Base-by-base conservation (phyloP, 1,284 basidiomycete genomes). In the Cerrena zonata region DNA sequence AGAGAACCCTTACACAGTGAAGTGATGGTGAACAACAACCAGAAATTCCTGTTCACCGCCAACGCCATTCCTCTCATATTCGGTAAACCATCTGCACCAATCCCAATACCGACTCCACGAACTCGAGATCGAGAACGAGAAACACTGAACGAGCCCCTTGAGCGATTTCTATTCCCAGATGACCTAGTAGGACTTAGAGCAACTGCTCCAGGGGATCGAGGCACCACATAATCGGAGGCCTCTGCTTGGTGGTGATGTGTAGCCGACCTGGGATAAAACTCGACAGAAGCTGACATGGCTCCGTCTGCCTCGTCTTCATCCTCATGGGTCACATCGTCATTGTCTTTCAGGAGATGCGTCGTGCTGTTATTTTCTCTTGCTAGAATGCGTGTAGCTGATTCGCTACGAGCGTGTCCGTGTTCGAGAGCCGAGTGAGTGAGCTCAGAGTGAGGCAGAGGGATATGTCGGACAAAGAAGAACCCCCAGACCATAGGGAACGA, bases 11-110 rank as follows among this genome's bases (percentile, higher is more conserved):
- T 60, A 89, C 87, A 68, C 42, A 92, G 70, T 0, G 83, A 80
- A 46, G 91, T 75, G 45, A 91, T 82, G 1, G 62, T 56, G 55
- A 88, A 90, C 18, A 94, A 65, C 4, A 93, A 63, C 76, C 84
- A 84, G 60, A 94, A 94, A 65, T 93, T 87, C 2, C 62, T 39
- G n/a, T 71, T 67, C 47, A 60, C 53, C 55, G 78, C 70, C 38
- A 84, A 64, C 7, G 60, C 64, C 52, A 67, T 70, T 13, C 83
- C 83, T 26, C 75, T 67, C 26, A 84, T 64, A 52, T 84, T 68
- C 2, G 66, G 68, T 23, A 54, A 30, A 10, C 58, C 60, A 12
- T 63, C 60, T 0, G 45, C 4, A 4, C 25, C 15, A n/a, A 42
- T 34, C 15, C 53, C 56, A 1, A 47, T 5, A 4, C 25, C 15